phyloP scores from a whole-genome alignment of 163 green algal genomes.

The Prototheca cutis region DNA sequence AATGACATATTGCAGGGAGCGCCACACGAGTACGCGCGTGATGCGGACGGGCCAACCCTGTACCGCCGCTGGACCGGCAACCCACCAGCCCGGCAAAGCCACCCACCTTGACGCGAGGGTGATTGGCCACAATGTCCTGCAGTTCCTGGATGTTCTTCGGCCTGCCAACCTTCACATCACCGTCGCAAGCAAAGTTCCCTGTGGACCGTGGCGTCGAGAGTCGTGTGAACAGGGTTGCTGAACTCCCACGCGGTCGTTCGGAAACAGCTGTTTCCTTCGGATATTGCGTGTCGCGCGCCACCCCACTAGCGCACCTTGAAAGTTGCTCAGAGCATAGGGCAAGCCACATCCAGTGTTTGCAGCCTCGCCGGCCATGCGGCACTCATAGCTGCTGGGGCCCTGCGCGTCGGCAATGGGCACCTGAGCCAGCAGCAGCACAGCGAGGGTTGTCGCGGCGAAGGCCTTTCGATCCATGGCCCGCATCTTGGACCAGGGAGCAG shows the following conservation, averaged over 20 bases:
- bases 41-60: too few species aligned
- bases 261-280: too few species aligned
- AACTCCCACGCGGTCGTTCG: too few species aligned
- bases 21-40: too few species aligned
- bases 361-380: neutral
- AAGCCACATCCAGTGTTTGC: constrained; percentile 27
- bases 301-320: constrained; percentile 32
- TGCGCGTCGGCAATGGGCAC: neutral
- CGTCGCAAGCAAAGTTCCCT: constrained; percentile 14
- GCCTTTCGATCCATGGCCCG: too few species aligned
- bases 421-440: neutral
- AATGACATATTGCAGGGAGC: too few species aligned
- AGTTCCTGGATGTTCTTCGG: constrained; percentile 17
- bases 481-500: too few species aligned
- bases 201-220: neutral
- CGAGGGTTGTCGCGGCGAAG: neutral
- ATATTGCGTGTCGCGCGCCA: too few species aligned
- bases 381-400: neutral
- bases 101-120: constrained; percentile 7
- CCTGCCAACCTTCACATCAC: constrained; percentile 21
- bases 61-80: too few species aligned
- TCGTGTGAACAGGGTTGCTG: neutral
- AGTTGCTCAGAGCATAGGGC: constrained; percentile 44
- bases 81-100: neutral
- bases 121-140: constrained; percentile 10